phyloP scores from a whole-genome alignment of 73 alveolate species.

The Symbiodinium pilosum region DNA sequence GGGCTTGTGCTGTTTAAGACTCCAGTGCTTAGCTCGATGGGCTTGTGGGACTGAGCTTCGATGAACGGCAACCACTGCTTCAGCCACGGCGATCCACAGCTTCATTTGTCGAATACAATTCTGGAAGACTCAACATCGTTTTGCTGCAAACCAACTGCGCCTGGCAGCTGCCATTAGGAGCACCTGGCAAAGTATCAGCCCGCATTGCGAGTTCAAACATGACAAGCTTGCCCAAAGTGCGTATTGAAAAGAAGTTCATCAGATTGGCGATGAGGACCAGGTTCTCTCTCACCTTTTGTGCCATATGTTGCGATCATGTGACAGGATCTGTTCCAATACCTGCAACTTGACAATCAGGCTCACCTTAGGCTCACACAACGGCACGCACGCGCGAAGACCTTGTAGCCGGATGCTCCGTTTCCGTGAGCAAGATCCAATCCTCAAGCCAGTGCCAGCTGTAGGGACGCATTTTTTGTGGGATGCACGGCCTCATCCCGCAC shows the following conservation, averaged over 20 bases:
- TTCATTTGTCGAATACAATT: too few species aligned
- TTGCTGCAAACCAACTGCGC: neutral
- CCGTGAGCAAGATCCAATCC: slow-evolving; percentile 78
- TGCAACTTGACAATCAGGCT: too few species aligned
- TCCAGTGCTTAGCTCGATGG: too few species aligned
- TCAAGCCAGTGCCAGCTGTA: neutral
- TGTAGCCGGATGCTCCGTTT: slow-evolving; percentile 59
- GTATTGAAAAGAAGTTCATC: slow-evolving; percentile 29
- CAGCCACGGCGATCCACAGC: neutral
- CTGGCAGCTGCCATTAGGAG: neutral
- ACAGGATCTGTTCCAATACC: too few species aligned
- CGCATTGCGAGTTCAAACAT: too few species aligned
- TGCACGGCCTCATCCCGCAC: slow-evolving; percentile 38
- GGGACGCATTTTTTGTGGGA: neutral
- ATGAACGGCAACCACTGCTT: neutral
- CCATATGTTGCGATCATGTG: neutral
- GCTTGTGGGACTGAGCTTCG: too few species aligned
- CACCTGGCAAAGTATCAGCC: neutral
- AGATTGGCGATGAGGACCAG: slow-evolving; percentile 16
- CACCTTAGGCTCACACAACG: neutral
- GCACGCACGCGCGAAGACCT: slow-evolving; percentile 49
- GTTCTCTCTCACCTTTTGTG: slow-evolving; percentile 37
- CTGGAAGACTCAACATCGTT: too few species aligned
- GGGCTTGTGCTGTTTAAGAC: too few species aligned
- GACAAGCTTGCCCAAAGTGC: neutral